These are phyloP conservation scores for Neofusicoccum kwambonambiense DNA, from an alignment of 2,329 filamentous ascomycete genomes.

Conservation along the genomic window DNA sequence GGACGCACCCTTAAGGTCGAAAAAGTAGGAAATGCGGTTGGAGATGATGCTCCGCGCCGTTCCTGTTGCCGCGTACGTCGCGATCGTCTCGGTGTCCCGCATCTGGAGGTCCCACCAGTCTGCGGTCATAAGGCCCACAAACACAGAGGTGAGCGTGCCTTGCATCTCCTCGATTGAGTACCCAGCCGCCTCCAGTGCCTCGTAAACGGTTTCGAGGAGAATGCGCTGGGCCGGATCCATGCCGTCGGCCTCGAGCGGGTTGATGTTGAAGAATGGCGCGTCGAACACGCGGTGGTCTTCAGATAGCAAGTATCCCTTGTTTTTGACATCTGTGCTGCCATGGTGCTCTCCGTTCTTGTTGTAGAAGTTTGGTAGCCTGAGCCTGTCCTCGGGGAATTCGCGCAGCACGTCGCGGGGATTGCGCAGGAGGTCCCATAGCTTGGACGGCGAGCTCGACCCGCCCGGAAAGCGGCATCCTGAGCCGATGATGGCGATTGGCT, in stretches of 20 bases:
- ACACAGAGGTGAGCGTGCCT: constrained; percentile 19
- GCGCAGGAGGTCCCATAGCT: constrained; percentile 36
- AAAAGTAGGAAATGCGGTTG: constrained; percentile 30
- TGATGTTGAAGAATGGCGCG: constrained; percentile 32
- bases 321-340: not conserved
- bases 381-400: constrained; percentile 30
- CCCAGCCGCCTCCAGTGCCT: constrained; percentile 21
- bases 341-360: constrained; percentile 10
- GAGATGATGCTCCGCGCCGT: constrained; percentile 22
- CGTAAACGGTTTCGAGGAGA: constrained; percentile 25
- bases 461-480: constrained; percentile 38
- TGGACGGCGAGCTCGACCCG: constrained; percentile 28
- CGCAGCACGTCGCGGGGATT: constrained; percentile 30
- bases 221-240: constrained; percentile 28
- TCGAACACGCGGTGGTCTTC: constrained; percentile 29
- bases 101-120: constrained; percentile 20
- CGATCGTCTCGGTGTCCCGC: constrained; percentile 23
- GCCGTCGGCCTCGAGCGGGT: constrained; percentile 26
- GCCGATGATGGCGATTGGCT: constrained; percentile 38
- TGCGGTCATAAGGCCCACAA: constrained; percentile 21
- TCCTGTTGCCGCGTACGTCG: constrained; percentile 23
- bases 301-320: constrained; percentile 22
- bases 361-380: constrained; percentile 26
- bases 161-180: constrained; percentile 18
- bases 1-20: constrained; percentile 29